phyloP scores from a whole-genome alignment of 1,284 basidiomycete species.

The Phellopilus nigrolimitatus region DNA sequence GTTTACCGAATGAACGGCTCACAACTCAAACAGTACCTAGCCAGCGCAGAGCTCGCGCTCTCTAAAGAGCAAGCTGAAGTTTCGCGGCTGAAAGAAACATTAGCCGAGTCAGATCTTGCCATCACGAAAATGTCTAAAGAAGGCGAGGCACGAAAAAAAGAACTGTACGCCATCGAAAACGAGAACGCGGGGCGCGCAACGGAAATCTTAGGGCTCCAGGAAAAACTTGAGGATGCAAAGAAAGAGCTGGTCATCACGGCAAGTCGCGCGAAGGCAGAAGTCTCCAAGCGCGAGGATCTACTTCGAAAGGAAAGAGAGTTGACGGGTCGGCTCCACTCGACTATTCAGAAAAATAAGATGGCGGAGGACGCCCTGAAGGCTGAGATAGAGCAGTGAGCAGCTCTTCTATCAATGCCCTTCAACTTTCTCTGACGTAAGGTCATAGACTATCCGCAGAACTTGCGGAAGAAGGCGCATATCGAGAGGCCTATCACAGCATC shows the following conservation, averaged over 20 bases:
- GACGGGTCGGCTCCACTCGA: slow-evolving; percentile 41
- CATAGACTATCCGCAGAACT: slow-evolving; percentile 54
- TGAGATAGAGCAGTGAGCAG: slow-evolving; percentile 57
- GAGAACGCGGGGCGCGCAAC: slow-evolving; percentile 30
- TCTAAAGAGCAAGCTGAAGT: slow-evolving; percentile 2
- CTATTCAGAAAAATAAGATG: slow-evolving; percentile 49
- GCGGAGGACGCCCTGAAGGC: slow-evolving; percentile 57
- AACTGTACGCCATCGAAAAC: slow-evolving; percentile 23
- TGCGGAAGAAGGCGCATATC: slow-evolving; percentile 53
- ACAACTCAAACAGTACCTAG: slow-evolving; percentile 9
- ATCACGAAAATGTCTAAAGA: slow-evolving; percentile 12
- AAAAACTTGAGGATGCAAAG: slow-evolving; percentile 28
- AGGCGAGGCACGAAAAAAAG: background rate
- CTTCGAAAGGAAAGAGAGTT: slow-evolving; percentile 48
- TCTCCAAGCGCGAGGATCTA: slow-evolving; percentile 26
- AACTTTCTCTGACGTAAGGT: background rate
- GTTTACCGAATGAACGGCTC: slow-evolving; percentile 22
- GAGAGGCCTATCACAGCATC: slow-evolving; percentile 60
- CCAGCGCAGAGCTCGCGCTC: slow-evolving; percentile 5
- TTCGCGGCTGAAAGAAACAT: background rate
- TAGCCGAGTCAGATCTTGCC: slow-evolving; percentile 4
- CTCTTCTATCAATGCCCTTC: slow-evolving; percentile 17
- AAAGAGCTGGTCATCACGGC: slow-evolving; percentile 25
- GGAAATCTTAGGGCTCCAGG: slow-evolving; percentile 28
- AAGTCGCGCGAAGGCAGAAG: slow-evolving; percentile 25